Evolutionary conservation across 176 grass and related monocot genomes (phyloP), one percentile per base, ranked within the genome.

Genomic region (Carex myosuroides): DNA sequence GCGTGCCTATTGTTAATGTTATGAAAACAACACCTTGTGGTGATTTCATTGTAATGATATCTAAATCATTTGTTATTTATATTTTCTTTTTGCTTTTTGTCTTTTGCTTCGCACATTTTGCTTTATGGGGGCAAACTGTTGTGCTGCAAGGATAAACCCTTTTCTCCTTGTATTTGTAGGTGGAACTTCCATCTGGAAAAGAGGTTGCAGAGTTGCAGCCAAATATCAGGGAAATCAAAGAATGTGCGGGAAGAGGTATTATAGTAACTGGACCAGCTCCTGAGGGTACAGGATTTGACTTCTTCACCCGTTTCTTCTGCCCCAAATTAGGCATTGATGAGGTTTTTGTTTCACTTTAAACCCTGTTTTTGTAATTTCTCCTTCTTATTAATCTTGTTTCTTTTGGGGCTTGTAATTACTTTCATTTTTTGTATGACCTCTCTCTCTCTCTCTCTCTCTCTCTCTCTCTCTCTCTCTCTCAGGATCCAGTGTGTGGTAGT

Each of bases 131-230:
- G 35, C 4, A 26, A 20, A 80, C 2, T 22, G 5, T 18, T 18
- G 16, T 48, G 39, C 24, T 44, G 46, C 16, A 57, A 55, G 30
- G 13, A 79, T 4, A 71, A 46, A 65, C 4, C 0, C 26, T 65
- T 65, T 30, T n/a, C 18, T 77, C 26, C 35, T 13, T 62, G 69
- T 35, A 10, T 67, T 76, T 90, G 64, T 86, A 95, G 93, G 85
- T 95, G 66, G 90, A 95, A 65, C 90, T 92, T 81, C 79, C 87
- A 60, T 92, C 90, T 54, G 88, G 64, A 72, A 87, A 92, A 65
- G 87, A 95, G 72, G 84, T 95, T 67, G 59, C 74, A 0, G 70
- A 87, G 79, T 44, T 95, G 44, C 6, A 81, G 16, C 93, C 92
- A 41, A 90, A 89, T 16, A 44, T 81, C 48, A 55, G 79, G 21